phyloP scores from a whole-genome alignment of 331 rosid genomes.

The Quercus tomentella region DNA sequence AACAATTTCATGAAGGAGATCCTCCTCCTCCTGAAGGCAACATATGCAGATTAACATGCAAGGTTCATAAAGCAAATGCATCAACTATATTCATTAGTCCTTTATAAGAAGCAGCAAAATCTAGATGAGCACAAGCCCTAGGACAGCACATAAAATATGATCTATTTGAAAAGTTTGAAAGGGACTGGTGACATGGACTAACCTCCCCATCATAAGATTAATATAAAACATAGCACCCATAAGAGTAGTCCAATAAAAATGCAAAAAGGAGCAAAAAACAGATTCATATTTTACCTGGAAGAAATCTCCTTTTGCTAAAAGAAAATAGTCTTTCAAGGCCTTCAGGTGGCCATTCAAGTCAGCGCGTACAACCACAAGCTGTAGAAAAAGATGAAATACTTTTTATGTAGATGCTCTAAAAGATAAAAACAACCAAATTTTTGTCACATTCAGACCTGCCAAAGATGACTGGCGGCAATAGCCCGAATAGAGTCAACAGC shows the following conservation, averaged over 20 bases:
- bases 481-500: slow-evolving; percentile 86
- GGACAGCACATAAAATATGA: not conserved
- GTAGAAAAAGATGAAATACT: slow-evolving; percentile 33
- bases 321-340: slow-evolving; percentile 93
- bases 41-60: not conserved
- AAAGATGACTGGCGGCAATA: slow-evolving; percentile 94
- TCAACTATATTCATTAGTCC: not conserved
- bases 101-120: not conserved
- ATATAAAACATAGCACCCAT: not conserved
- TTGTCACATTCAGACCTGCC: slow-evolving; percentile 72
- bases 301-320: slow-evolving; percentile 96
- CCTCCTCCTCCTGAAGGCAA: not conserved
- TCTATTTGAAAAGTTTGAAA: not conserved
- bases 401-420: slow-evolving; percentile 16
- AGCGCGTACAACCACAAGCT: slow-evolving; percentile 97
- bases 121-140: not conserved
- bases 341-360: slow-evolving; percentile 92
- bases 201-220: not conserved
- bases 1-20: not conserved
- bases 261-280: not conserved
- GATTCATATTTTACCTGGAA: slow-evolving; percentile 66
- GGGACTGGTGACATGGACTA: not conserved
- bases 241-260: not conserved
- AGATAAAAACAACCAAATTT: slow-evolving; percentile 15
- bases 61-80: not conserved